Evolutionary conservation across 2,329 filamentous ascomycete species (phyloP).

Genomic region (Aspergillus puulaauensis): DNA sequence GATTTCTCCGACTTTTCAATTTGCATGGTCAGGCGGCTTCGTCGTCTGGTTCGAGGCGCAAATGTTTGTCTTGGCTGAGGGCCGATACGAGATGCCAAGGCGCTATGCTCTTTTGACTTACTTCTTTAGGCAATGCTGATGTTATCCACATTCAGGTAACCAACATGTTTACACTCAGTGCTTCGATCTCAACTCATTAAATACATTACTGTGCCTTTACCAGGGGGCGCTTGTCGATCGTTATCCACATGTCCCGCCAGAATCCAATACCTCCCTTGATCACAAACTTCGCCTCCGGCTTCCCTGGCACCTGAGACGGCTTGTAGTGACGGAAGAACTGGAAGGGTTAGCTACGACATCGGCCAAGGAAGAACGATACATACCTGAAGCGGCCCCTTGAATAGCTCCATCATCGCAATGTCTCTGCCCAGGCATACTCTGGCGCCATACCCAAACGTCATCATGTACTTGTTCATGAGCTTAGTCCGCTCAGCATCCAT

Average conservation of each 20-base stretch:
- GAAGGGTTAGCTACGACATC: not conserved
- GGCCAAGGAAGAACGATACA: not conserved
- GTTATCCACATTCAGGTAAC: not conserved
- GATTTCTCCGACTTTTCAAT: too few relatives aligned
- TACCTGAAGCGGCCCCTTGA: slow-evolving; percentile 43
- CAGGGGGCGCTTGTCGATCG: slow-evolving; percentile 26
- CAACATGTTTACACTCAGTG: not conserved
- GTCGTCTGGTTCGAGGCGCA: too few relatives aligned
- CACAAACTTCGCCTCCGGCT: slow-evolving; percentile 28
- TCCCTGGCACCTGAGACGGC: slow-evolving; percentile 20
- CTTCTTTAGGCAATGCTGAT: not conserved
- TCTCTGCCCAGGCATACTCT: slow-evolving; percentile 51
- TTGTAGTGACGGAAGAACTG: slow-evolving; percentile 35
- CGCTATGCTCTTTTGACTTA: not conserved
- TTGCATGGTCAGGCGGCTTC: too few relatives aligned
- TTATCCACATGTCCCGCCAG: slow-evolving; percentile 34
- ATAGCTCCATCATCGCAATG: slow-evolving; percentile 55
- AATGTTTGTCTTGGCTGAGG: not conserved
- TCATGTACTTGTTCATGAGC: slow-evolving; percentile 48
- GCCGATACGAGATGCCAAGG: not conserved
- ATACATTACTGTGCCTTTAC: slow-evolving; percentile 10
- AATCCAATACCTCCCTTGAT: slow-evolving; percentile 36
- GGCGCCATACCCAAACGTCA: slow-evolving; percentile 53
- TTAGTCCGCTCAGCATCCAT: slow-evolving; percentile 38
- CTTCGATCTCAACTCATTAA: not conserved